Evolutionary conservation across 192 early-diverging fungal species (phyloP).

Genomic region (Entophlyctis luteolus): DNA sequence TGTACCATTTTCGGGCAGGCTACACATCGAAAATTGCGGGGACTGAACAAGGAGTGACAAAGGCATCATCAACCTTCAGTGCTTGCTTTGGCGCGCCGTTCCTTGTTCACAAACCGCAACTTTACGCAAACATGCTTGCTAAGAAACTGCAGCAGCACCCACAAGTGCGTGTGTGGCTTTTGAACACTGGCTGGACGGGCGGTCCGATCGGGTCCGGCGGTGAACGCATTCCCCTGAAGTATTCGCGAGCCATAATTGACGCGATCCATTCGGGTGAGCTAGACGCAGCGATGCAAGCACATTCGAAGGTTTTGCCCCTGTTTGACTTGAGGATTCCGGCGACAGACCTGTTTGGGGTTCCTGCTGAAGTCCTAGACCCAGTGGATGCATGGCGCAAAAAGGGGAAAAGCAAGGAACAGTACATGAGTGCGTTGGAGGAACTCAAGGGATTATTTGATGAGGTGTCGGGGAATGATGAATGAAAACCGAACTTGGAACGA

Average conservation of each 20-base stretch:
- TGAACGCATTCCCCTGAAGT: slow-evolving; percentile 81
- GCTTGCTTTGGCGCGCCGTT: slow-evolving; percentile 90
- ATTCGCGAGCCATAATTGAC: slow-evolving; percentile 89
- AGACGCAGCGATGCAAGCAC: slow-evolving; percentile 39
- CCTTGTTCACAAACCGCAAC: slow-evolving; percentile 82
- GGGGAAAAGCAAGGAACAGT: slow-evolving; percentile 45
- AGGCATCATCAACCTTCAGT: slow-evolving; percentile 78
- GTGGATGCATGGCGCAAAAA: slow-evolving; percentile 60
- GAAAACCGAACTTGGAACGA: neutral
- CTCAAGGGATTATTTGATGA: slow-evolving; percentile 9
- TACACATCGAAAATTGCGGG: slow-evolving; percentile 77
- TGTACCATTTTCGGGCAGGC: slow-evolving; percentile 90
- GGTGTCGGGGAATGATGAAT: neutral
- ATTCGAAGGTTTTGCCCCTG: slow-evolving; percentile 67
- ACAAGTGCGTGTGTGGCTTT: slow-evolving; percentile 71
- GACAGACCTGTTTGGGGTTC: slow-evolving; percentile 58
- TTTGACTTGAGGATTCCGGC: slow-evolving; percentile 85
- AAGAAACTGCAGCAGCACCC: slow-evolving; percentile 71
- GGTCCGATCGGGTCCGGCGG: slow-evolving; percentile 69
- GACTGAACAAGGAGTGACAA: slow-evolving; percentile 65
- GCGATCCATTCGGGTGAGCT: slow-evolving; percentile 87
- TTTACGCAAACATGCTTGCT: slow-evolving; percentile 86
- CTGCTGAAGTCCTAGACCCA: slow-evolving; percentile 71
- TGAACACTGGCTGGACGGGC: slow-evolving; percentile 92
- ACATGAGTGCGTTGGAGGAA: neutral